Percentiles rank a stretch among this genome's conserved stretches.
phyloP scores from a whole-genome alignment of 2,329 filamentous ascomycete genomes.

The Lizonia empirigonia region DNA sequence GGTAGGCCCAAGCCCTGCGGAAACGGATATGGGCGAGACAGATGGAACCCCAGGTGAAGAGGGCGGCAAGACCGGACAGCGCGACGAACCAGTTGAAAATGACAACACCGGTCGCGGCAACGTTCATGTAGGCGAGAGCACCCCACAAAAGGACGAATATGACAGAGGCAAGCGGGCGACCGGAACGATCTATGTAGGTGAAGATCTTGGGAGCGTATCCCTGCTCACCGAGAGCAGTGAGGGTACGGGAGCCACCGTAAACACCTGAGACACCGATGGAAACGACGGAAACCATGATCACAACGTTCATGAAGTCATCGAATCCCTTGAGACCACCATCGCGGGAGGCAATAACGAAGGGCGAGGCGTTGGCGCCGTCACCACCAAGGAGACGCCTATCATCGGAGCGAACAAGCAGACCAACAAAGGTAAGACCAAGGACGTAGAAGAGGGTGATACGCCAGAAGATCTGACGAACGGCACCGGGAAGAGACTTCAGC shows the following conservation, averaged over 20 bases:
- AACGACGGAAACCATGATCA: conserved; percentile 67
- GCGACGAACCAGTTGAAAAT: conserved; percentile 80
- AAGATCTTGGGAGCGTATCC: conserved; percentile 77
- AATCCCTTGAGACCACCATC: conserved; percentile 65
- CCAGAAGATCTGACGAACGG: conserved; percentile 56
- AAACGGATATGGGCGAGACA: conserved; percentile 93
- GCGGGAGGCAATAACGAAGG: conserved; percentile 70
- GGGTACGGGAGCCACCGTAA: conserved; percentile 63
- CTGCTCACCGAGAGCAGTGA: conserved; percentile 58
- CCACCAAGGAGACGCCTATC: conserved; percentile 43
- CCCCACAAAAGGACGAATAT: conserved; percentile 69
- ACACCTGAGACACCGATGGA: conserved; percentile 65
- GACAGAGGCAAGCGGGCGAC: conserved; percentile 79
- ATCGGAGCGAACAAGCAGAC: conserved; percentile 50
- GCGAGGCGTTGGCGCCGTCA: conserved; percentile 56
- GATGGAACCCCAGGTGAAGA: conserved; percentile 84
- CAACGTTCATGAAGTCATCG: conserved; percentile 69
- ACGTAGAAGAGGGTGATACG: conserved; percentile 55
- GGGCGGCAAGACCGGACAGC: conserved; percentile 72
- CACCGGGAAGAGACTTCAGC: conserved; percentile 54
- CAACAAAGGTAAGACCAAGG: conserved; percentile 52
- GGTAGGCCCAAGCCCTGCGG: conserved; percentile 59
- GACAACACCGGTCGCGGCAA: conserved; percentile 53
- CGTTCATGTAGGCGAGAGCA: conserved; percentile 73
- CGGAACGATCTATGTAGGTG: conserved; percentile 80